Percentiles rank a stretch among this genome's conserved stretches.
Conservation (phyloP, 257 asterid species). For the Anisodus tanguticus region DNA sequence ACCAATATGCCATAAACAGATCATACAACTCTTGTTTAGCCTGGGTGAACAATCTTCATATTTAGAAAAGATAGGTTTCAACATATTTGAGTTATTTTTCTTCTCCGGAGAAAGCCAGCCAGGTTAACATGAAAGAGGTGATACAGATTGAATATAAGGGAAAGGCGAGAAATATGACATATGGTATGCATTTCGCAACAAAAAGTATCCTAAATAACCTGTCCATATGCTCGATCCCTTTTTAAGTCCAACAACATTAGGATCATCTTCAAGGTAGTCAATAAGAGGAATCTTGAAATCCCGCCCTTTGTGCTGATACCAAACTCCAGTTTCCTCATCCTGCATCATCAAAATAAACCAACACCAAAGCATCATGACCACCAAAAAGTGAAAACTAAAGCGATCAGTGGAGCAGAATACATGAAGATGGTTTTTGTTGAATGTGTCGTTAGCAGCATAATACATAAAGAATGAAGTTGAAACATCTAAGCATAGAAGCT, state of each 20-base stretch:
- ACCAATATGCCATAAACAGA: neutral
- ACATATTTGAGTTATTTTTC: neutral
- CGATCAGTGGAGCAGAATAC: slow-evolving; percentile 5
- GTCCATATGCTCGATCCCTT: slow-evolving; percentile 56
- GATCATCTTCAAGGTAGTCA: slow-evolving; percentile 57
- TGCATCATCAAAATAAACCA: slow-evolving; percentile 41
- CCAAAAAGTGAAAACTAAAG: slow-evolving; percentile 23
- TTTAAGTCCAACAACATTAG: slow-evolving; percentile 52
- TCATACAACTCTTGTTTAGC: neutral
- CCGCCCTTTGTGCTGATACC: slow-evolving; percentile 94
- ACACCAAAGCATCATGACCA: slow-evolving; percentile 8
- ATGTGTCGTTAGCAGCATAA: neutral
- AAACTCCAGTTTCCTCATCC: slow-evolving; percentile 87
- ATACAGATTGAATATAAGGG: neutral
- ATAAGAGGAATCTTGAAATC: slow-evolving; percentile 79
- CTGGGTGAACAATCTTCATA: neutral
- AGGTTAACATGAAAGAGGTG: neutral
- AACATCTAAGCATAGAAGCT: neutral
- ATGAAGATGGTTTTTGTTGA: neutral
- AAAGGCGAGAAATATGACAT: neutral
- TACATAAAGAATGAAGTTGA: neutral
- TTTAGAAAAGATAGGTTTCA: slow-evolving; percentile 13
- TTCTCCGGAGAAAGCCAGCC: neutral
- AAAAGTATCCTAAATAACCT: slow-evolving; percentile 48
- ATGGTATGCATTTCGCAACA: neutral